These are phyloP conservation scores for Paxillus rubicundulus DNA, from an alignment of 768 basidiomycete species.

Conservation along the genomic window DNA sequence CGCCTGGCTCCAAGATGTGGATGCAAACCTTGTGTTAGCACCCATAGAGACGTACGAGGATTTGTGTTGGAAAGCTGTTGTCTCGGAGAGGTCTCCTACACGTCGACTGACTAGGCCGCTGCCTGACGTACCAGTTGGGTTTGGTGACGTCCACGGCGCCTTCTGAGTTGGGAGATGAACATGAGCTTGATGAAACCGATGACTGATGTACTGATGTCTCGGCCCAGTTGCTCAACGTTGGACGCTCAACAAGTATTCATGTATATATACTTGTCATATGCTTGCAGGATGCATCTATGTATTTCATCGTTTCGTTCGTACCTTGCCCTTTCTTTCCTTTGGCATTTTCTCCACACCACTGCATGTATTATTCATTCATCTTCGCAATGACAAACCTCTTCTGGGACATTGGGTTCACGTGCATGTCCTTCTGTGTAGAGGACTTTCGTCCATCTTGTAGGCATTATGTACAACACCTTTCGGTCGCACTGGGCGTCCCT, in stretches of 20 bases:
- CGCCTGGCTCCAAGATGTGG: conserved; percentile 28
- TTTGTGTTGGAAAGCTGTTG: conserved; percentile 29
- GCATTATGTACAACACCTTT: not conserved
- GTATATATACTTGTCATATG: not conserved
- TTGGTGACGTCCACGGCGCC: conserved; percentile 20
- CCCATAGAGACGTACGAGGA: conserved; percentile 28
- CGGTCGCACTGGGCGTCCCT: not conserved
- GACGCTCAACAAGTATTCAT: not conserved
- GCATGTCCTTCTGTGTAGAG: conserved; percentile 6
- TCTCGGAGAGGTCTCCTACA: conserved; percentile 18
- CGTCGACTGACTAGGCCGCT: conserved; percentile 10
- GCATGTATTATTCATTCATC: not conserved
- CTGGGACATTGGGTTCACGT: conserved; percentile 1
- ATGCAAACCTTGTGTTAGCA: conserved; percentile 27
- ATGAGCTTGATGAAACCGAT: conserved; percentile 5
- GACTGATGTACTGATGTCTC: not conserved
- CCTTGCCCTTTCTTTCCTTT: conserved; percentile 10
- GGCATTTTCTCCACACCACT: not conserved
- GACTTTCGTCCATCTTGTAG: not conserved
- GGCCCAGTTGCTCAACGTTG: not conserved
- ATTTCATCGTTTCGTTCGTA: not conserved
- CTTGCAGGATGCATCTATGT: not conserved
- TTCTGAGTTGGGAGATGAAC: conserved; percentile 8
- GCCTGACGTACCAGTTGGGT: conserved; percentile 29
- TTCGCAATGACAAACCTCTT: conserved; percentile 3